phyloP scores from a whole-genome alignment of 1,284 basidiomycete species.

The Abortiporus biennis region DNA sequence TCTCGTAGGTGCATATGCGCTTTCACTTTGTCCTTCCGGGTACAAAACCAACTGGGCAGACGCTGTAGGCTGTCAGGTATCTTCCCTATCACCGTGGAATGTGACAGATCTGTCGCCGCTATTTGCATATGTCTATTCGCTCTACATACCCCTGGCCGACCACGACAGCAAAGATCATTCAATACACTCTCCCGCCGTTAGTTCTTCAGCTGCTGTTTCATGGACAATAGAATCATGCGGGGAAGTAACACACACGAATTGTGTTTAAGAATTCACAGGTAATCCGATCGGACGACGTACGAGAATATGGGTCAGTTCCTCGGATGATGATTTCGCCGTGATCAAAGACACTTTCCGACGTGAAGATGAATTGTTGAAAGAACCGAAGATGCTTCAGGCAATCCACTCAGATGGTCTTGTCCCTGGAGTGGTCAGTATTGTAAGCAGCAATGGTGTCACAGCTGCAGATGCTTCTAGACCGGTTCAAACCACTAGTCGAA shows the following conservation, averaged over 20 bases:
- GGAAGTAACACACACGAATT: too few species aligned
- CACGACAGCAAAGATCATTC: too few species aligned
- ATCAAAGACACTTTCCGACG: conserved; percentile 10
- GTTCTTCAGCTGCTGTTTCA: too few species aligned
- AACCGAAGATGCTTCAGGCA: not conserved
- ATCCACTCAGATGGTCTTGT: conserved; percentile 7
- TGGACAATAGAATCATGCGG: too few species aligned
- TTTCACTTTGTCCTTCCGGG: not conserved
- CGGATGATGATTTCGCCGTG: conserved; percentile 1
- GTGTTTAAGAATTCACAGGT: not conserved
- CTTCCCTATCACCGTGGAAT: not conserved
- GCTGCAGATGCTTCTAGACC: not conserved
- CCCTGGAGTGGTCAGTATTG: conserved; percentile 8
- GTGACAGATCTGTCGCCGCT: conserved; percentile 3
- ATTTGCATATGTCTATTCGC: conserved; percentile 5
- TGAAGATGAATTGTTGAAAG: not conserved
- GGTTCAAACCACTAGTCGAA: not conserved
- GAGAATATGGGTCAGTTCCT: conserved; percentile 3
- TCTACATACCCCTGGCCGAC: conserved; percentile 7
- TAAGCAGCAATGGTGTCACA: not conserved
- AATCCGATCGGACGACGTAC: conserved; percentile 5
- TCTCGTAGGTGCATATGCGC: conserved; percentile 2
- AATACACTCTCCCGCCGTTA: too few species aligned
- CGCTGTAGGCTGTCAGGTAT: conserved; percentile 3
- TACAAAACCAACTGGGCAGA: conserved; percentile 8